Percentiles rank a stretch among this genome's conserved stretches.
These are phyloP conservation scores for Peronospora tabacina DNA, from an alignment of 352 stramenopile species.

Conservation along the genomic window DNA sequence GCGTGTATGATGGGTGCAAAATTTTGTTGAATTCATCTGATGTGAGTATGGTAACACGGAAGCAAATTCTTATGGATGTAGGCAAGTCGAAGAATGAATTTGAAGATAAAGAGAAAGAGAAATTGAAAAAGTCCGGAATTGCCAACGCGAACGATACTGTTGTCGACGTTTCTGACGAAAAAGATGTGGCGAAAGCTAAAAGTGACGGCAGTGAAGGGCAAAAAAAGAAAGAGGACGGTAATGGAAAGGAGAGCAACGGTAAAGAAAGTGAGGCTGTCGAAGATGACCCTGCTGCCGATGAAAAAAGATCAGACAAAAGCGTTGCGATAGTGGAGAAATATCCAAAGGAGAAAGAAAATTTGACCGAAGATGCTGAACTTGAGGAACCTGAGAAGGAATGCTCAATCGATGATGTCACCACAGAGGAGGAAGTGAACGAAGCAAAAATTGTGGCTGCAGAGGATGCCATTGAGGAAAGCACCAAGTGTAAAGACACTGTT, in stretches of 20 bases:
- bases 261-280: constrained; percentile 1
- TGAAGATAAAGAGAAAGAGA: constrained; percentile 1
- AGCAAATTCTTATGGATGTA: constrained; percentile 25
- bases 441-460: constrained; percentile 5
- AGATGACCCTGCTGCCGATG: constrained; percentile 1
- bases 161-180: constrained; percentile 6
- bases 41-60: constrained; percentile 54
- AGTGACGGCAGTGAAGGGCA: background rate
- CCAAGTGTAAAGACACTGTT: constrained; percentile 1
- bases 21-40: constrained; percentile 77
- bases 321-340: constrained; percentile 2
- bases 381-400: constrained; percentile 5
- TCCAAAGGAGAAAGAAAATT: constrained; percentile 4
- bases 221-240: background rate
- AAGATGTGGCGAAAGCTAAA: background rate
- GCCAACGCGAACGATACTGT: background rate
- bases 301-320: constrained; percentile 1
- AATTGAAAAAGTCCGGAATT: constrained; percentile 8
- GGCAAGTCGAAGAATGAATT: constrained; percentile 13
- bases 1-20: constrained; percentile 83
- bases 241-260: constrained; percentile 5
- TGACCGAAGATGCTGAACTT: constrained; percentile 1
- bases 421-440: constrained; percentile 11
- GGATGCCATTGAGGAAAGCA: background rate
- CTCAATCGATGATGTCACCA: constrained; percentile 10